A percentile compares a stretch with the other conserved stretches of the same genome.
Conservation (phyloP, 495 filamentous ascomycete species). For the Haplographium delicatum region DNA sequence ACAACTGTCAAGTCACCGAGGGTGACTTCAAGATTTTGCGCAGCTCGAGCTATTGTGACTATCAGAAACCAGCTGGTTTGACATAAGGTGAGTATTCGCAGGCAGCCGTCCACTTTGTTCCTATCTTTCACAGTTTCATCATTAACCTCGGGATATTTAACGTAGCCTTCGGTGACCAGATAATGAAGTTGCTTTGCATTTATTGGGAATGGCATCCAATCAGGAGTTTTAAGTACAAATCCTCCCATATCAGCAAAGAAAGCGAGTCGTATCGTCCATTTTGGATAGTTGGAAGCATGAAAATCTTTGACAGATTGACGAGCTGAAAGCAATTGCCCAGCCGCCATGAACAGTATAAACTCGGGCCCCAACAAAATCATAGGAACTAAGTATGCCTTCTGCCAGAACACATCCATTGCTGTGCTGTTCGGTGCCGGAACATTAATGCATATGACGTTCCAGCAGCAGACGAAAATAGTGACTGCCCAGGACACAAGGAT, state of each 20-base stretch:
- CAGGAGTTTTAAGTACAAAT: constrained; percentile 18
- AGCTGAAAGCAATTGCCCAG: too few relatives aligned
- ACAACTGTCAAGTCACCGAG: neutral
- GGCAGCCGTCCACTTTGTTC: neutral
- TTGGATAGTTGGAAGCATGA: neutral
- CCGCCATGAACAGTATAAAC: too few relatives aligned
- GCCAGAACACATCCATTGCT: neutral
- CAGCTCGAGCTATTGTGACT: constrained; percentile 10
- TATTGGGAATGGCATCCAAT: constrained; percentile 26
- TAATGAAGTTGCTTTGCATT: constrained; percentile 25
- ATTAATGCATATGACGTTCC: constrained; percentile 7
- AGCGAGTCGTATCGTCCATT: constrained; percentile 29
- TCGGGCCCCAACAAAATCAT: too few relatives aligned
- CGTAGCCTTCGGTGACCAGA: constrained; percentile 19
- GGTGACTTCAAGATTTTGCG: neutral
- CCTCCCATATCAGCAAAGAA: constrained; percentile 37
- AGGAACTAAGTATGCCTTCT: neutral
- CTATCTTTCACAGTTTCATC: neutral
- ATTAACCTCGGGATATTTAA: neutral
- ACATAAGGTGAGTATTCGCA: neutral
- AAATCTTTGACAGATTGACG: neutral
- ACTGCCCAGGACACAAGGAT: constrained; percentile 1
- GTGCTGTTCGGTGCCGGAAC: neutral
- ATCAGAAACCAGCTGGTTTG: neutral
- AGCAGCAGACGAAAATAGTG: constrained; percentile 9